Evolutionary conservation across 495 filamentous ascomycete genomes (phyloP).

Genomic region (Monascus purpureus): DNA sequence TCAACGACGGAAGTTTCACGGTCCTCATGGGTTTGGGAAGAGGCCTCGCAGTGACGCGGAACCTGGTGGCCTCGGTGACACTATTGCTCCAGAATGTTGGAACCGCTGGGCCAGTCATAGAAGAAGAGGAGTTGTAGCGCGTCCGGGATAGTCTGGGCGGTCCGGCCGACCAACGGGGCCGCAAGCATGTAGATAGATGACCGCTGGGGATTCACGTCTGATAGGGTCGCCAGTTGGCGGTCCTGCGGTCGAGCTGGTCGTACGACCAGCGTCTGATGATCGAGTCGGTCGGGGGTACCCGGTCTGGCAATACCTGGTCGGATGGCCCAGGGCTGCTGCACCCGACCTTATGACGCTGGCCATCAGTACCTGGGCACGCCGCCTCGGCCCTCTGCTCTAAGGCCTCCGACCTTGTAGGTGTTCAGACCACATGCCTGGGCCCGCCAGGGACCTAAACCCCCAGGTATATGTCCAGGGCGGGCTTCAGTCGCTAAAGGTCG

Average conservation of each 20-base stretch:
- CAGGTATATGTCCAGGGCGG: background rate
- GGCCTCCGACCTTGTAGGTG: background rate
- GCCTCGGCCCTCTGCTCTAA: background rate
- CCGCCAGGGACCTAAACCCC: background rate
- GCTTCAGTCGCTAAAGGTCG: background rate
- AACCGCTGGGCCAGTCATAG: background rate
- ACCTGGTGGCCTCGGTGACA: slow-evolving; percentile 2
- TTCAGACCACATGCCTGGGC: background rate
- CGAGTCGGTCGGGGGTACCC: background rate
- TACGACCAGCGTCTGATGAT: background rate
- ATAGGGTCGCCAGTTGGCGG: background rate
- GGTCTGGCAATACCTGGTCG: background rate
- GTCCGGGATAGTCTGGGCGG: background rate
- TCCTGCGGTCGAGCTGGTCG: background rate
- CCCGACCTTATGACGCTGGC: background rate
- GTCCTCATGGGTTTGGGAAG: slow-evolving; percentile 3
- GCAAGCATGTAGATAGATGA: slow-evolving; percentile 1
- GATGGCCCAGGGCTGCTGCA: background rate
- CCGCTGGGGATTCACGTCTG: background rate
- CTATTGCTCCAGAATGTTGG: background rate
- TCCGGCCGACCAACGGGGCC: background rate
- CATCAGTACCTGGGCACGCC: background rate
- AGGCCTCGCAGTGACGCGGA: slow-evolving; percentile 1
- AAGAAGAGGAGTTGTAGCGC: background rate
- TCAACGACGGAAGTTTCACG: slow-evolving; percentile 2